Evolutionary conservation across 805 yeast species (phyloP).

Genomic region (Spencermartinsiella europaea): DNA sequence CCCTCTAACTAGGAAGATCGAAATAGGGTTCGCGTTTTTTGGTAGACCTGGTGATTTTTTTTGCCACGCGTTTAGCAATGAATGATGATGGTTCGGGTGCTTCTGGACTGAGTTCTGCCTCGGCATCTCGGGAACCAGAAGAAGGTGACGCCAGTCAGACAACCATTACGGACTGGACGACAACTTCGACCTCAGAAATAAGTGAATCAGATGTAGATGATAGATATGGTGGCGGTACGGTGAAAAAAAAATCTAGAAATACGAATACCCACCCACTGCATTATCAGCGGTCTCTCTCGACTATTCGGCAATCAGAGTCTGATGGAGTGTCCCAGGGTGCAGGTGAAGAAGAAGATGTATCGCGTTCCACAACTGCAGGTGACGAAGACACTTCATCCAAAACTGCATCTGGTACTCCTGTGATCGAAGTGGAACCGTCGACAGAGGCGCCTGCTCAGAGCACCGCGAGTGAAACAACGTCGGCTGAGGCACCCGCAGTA

Average conservation of each 20-base stretch:
- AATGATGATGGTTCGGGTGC: too few species aligned
- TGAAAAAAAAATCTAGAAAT: not conserved
- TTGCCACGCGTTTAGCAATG: too few species aligned
- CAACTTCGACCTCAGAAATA: not conserved
- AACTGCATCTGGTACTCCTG: not conserved
- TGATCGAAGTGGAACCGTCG: not conserved
- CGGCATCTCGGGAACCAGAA: too few species aligned
- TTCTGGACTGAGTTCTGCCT: too few species aligned
- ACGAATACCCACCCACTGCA: not conserved
- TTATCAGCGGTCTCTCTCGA: not conserved
- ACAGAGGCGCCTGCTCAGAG: not conserved
- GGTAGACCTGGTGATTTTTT: too few species aligned
- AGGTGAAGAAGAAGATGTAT: not conserved
- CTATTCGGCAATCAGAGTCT: not conserved
- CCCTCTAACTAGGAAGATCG: too few species aligned
- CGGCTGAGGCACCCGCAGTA: not conserved
- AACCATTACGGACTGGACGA: not conserved
- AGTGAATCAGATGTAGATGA: not conserved
- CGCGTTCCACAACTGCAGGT: not conserved
- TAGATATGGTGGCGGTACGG: not conserved
- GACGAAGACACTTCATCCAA: not conserved
- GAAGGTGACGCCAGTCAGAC: too few species aligned
- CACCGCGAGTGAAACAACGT: not conserved
- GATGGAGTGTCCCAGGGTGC: not conserved
- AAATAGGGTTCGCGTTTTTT: too few species aligned